Evolutionary conservation across 1,284 basidiomycete species (phyloP), one percentile per base, ranked within the genome.

Genomic region (Cronartium quercuum): DNA sequence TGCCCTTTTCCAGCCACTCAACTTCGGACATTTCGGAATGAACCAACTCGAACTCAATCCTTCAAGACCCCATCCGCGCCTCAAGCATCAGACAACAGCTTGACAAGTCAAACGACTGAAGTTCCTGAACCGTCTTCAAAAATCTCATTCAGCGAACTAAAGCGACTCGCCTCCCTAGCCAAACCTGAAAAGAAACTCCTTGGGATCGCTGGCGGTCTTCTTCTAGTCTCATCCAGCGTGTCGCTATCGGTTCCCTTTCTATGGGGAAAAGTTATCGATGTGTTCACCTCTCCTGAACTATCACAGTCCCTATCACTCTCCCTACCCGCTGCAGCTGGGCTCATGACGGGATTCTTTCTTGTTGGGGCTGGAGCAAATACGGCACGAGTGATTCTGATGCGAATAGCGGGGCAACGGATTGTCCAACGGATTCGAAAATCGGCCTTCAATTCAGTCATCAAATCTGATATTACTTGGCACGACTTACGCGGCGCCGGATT

Each of bases 161-260:
- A 38, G 7, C 77, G 81, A 9, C 77, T 82, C 40, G 73, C 80
- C 51, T 76, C 77, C 24, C 79, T 82, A 2, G 81, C 81, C 21
- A 68, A 78, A 68, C 78, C 81, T 40, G 79, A 82, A 69, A 77
- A 77, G 64, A 74, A 77, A 10, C 78, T 76, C 47, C 77, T 82
- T 79, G 34, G 80, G 78, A 1, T 76, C 81, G 6, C 77, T n/a
- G 21, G 77, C 79, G 44, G 51, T 15, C 40, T 74, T 7, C 78
- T 83, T 6, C 78, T 82, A 47, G 76, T 84, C 55, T 83, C 83
- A 0, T 82, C 83, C 0, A 82, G 82, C 2, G 92, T 98, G 13
- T 91, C 92, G 9, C 91, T 98, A 87, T 90, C 90, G 76, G 87
- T 96, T 10, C 94, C 94, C 0, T 87, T 95, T 78, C 91, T 92